Base-by-base conservation (phyloP, 169 alveolate genomes). In the Plasmodium ovale region DNA sequence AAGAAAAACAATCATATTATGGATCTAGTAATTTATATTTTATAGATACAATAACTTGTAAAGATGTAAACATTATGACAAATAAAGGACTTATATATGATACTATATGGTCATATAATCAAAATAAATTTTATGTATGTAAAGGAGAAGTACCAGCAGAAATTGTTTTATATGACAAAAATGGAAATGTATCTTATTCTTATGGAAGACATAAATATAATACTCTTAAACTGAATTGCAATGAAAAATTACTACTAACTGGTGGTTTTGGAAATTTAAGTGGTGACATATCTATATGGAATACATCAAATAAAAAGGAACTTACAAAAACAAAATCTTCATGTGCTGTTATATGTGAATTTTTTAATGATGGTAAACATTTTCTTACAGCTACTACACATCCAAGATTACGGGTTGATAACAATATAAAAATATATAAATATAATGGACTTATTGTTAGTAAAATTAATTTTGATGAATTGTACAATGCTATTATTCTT, bases 221-320 rank as follows among this genome's bases (percentile, higher is more conserved):
- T 87, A 92, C 97, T 1, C 93, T 96, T 29, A 88, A 93, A 65
- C 69, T 94, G 37, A 92, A 87, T 84, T 95, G 96, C 19, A 92
- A 93, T 49, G 95, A 93, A 54, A 77, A 96, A 67, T 72, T 95
- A 25, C 84, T 95, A 6, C 65, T 96, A 23, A 87, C 96, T 16
- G 98, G 96, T 31, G 99, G 99, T 5, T 97, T 97, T 88, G 99
- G 99, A 12, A 97, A 97, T 74, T 68, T 95, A 65, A 93, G 96
- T 70, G 99, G 99, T 35, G 98, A 96, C 23, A 94, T 97, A 27
- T 97, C 96, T 72, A 87, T 97, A 16, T 97, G 98, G 98, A 96
- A 96, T 65, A 67, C 95, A 33, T 84, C 94, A 42, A 89, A 31
- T 2, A 49, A 89, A 29, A 72, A 87, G 27, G 95, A 94, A 72